A percentile compares a stretch with the other conserved stretches of the same genome.
Evolutionary conservation across 331 rosid genomes (phyloP).

Genomic region (Telfairia occidentalis): DNA sequence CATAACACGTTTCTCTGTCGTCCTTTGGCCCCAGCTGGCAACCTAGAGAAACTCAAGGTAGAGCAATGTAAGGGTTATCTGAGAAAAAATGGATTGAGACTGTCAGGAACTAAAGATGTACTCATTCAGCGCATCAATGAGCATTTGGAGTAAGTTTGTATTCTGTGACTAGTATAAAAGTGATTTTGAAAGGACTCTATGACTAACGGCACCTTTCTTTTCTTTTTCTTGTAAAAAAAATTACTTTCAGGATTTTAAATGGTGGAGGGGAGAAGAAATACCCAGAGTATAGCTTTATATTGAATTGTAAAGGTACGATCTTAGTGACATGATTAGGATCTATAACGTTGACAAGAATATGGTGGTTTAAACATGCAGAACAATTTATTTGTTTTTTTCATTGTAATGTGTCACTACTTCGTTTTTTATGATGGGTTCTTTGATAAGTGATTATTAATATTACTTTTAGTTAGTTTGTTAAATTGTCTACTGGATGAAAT

Average conservation of each 20-base stretch:
- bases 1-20: not conserved
- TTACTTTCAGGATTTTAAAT: slow-evolving; percentile 51
- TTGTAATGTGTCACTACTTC: not conserved
- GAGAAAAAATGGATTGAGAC: slow-evolving; percentile 63
- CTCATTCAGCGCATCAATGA: slow-evolving; percentile 64
- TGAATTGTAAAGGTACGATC: slow-evolving; percentile 66
- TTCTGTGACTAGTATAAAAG: not conserved
- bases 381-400: not conserved
- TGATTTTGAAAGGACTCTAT: slow-evolving; percentile 1
- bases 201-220: not conserved
- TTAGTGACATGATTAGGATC: not conserved
- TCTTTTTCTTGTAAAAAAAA: slow-evolving; percentile 7
- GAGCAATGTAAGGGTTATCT: slow-evolving; percentile 64
- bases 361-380: not conserved
- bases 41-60: slow-evolving; percentile 52
- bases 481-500: not conserved
- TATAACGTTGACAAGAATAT: not conserved
- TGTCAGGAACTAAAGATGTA: slow-evolving; percentile 57
- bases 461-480: not conserved
- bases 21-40: slow-evolving; percentile 34
- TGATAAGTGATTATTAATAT: not conserved
- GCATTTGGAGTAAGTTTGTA: slow-evolving; percentile 49
- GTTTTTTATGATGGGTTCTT: not conserved
- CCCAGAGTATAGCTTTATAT: slow-evolving; percentile 50
- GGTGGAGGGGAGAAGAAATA: slow-evolving; percentile 69